Percentiles rank a stretch among this genome's conserved stretches.
Conservation (phyloP, 768 basidiomycete genomes). For the Cubamyces lactineus region DNA sequence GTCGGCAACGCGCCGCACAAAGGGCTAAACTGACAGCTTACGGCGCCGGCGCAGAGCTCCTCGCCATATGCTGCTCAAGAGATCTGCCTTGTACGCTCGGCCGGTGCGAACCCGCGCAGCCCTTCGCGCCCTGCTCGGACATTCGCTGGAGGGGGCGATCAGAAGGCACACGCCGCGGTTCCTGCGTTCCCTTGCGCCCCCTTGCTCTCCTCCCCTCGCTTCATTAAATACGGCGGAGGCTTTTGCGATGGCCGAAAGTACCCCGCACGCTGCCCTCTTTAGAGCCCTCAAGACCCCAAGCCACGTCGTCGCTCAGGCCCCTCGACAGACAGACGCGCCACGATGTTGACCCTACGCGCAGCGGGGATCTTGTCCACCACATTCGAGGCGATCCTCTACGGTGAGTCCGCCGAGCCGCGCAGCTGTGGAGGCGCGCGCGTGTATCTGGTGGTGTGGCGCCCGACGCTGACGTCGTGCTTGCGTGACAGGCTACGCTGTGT, state of each 20-base stretch:
- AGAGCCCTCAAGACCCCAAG: neutral
- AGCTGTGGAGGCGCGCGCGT: too few species aligned
- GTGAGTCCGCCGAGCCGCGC: slow-evolving; percentile 5
- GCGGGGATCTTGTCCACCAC: slow-evolving; percentile 29
- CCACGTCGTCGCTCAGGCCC: slow-evolving; percentile 2
- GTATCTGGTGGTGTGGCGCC: neutral
- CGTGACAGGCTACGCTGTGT: slow-evolving; percentile 26
- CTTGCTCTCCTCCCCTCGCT: neutral
- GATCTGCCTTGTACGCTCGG: neutral
- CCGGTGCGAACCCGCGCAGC: neutral
- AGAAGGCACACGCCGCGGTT: slow-evolving; percentile 9
- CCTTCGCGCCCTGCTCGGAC: neutral
- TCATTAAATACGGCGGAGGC: slow-evolving; percentile 9
- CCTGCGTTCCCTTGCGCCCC: slow-evolving; percentile 2
- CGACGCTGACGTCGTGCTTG: neutral
- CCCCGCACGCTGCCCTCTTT: neutral
- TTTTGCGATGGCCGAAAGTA: neutral
- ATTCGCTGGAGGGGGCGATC: neutral
- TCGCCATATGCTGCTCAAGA: too few species aligned
- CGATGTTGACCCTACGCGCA: slow-evolving; percentile 15
- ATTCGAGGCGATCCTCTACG: slow-evolving; percentile 30
- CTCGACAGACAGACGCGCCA: neutral
- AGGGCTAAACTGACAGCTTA: too few species aligned
- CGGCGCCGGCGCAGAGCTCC: too few species aligned
- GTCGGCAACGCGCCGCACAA: too few species aligned